These are phyloP conservation scores for Fomitiporia mediterranea DNA, from an alignment of 1,284 basidiomycete genomes.

Conservation along the genomic window DNA sequence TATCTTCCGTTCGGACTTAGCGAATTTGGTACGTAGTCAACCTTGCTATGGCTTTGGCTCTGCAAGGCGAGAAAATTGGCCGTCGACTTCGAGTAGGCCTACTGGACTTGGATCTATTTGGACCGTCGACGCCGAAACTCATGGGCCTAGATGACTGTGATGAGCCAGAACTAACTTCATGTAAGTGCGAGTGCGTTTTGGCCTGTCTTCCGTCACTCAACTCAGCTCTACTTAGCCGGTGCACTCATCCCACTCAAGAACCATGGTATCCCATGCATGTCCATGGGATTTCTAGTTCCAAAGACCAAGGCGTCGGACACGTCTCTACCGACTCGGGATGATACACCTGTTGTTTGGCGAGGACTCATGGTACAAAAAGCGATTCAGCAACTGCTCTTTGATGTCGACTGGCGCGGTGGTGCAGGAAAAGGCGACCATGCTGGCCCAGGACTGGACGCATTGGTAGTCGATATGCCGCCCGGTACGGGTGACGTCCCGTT, in stretches of 20 bases:
- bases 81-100: constrained; percentile 70
- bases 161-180: constrained; percentile 74
- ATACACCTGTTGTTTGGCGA: constrained; percentile 89
- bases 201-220: too few species aligned
- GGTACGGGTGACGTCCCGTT: constrained; percentile 96
- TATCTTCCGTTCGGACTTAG: neutral
- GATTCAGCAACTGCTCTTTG: constrained; percentile 93
- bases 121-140: constrained; percentile 91
- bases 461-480: constrained; percentile 96
- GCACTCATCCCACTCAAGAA: constrained; percentile 83
- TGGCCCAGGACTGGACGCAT: constrained; percentile 64
- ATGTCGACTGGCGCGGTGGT: constrained; percentile 82
- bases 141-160: constrained; percentile 84
- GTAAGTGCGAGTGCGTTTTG: constrained; percentile 38
- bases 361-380: constrained; percentile 99
- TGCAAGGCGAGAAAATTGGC: constrained; percentile 34
- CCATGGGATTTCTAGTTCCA: constrained; percentile 87
- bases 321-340: constrained; percentile 37
- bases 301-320: constrained; percentile 38
- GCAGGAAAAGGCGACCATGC: constrained; percentile 25
- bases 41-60: constrained; percentile 71
- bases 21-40: constrained; percentile 51
- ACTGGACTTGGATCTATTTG: constrained; percentile 94
- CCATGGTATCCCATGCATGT: constrained; percentile 93
- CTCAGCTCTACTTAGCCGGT: constrained; percentile 59